Evolutionary conservation across 116 monocot species (phyloP), one percentile per base, ranked within the genome.

Genomic region (Zostera marina): DNA sequence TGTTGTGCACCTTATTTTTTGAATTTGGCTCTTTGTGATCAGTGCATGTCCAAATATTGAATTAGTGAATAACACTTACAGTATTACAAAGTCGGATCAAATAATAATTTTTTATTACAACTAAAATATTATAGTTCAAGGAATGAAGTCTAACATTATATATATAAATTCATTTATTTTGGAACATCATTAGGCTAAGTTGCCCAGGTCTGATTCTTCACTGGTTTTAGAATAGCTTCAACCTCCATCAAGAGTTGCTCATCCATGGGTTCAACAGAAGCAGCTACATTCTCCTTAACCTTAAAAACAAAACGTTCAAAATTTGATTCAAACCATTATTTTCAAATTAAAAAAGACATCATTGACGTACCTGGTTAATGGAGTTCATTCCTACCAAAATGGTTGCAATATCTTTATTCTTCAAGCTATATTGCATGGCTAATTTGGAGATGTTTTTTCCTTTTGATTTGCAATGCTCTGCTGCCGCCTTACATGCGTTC

Each of bases 341-440:
- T 32, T 32, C 32, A 32, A 32, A 32, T 32, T 5, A 32, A 32
- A 32, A 2, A 32, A 32, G 32, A 32, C 32, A 32, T 32, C 32
- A 32, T 26, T 26, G 3, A 42, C 42, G 12, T 7, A 87, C 93
- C 88, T 94, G 93, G 48, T 59, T 44, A 53, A 76, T 69, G 61
- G 88, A 88, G 63, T 75, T 88, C 93, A 94, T 88, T 62, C 93
- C 93, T 24, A 94, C 93, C 63, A 94, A 81, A 58, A 94, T 75
- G 15, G 81, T 69, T 26, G 88, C 70, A 39, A 94, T 73, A 17
- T 81, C 93, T 53, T 79, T 79, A 56, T 83, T 84, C 54, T 52
- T 60, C 67, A 94, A 69, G 71, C 93, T 84, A 57, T 94, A 94
- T 63, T 94, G 88, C 39, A 93, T 59, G 52, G 93, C 79, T 51